Evolutionary conservation across 768 basidiomycete species (phyloP), one percentile per base, ranked within the genome.

Genomic region (Sporobolomyces phaffii): DNA sequence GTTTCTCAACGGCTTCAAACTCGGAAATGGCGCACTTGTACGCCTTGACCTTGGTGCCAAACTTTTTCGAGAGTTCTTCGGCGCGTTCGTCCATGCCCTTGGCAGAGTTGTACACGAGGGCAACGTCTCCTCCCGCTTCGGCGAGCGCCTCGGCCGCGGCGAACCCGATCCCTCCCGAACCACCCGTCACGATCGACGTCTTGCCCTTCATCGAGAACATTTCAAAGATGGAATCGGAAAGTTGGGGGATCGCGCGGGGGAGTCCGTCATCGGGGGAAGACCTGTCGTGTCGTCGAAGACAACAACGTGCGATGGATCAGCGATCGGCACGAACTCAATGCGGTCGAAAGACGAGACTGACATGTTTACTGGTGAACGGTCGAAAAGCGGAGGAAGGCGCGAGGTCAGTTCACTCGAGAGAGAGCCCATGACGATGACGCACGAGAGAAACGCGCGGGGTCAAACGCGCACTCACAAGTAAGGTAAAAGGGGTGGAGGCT

Each of bases 101-200:
- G n/a, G 76, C 72, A 18, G 65, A 72, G 14, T 75, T 76, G 69
- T 76, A 76, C 11, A 74, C 73, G 47, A 77, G 73, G 18, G 75
- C 73, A 28, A 78, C 24, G 54, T 72, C 74, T 15, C 74, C 75
- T 10, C 78, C 77, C 9, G 41, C 41, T 36, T 68, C 66, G 3
- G 61, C 66, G 43, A 68, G 43, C 1, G 56, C 66, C n/a, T 68
- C 66, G 14, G 66, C 66, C 5, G 61, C 61, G 2, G 60, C 56
- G 56, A 52, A 49, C 10, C 66, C 66, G 61, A 68, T 62, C 9
- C 66, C 66, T 24, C 66, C 66, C 3, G 61, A 62, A 1, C 66
- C 66, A 26, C 66, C 66, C 14, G 66, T 68, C 36, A 68, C 49
- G 57, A 68, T 68, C 31, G 66, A 18, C 17, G 50, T 49, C 56